Percentiles rank a stretch among this genome's conserved stretches.
phyloP scores from a whole-genome alignment of 371 early-diverging fungal species.

The Phascolomyces articulosus region DNA sequence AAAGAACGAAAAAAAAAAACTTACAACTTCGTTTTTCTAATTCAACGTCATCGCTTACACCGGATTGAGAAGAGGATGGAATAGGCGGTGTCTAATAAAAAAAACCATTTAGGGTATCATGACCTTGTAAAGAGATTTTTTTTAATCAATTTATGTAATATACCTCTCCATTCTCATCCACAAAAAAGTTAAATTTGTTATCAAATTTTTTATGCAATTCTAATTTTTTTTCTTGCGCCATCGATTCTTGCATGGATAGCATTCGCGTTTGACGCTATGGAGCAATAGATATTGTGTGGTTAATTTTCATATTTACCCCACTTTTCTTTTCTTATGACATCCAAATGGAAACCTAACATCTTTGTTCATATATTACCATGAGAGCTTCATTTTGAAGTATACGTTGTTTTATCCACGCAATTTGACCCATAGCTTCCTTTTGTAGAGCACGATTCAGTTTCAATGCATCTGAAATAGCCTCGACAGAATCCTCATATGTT shows the following conservation, averaged over 20 bases:
- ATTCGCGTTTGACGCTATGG: constrained; percentile 7
- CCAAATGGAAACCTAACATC: too few relatives aligned
- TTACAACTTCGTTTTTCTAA: not conserved
- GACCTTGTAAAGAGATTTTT: too few relatives aligned
- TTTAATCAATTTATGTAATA: too few relatives aligned
- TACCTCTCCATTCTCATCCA: constrained; percentile 18
- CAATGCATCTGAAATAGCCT: constrained; percentile 18
- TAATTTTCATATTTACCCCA: too few relatives aligned
- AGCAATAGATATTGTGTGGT: not conserved
- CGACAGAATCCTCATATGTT: not conserved
- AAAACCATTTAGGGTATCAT: too few relatives aligned
- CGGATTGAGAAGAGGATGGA: not conserved
- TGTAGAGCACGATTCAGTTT: constrained; percentile 26
- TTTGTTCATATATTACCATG: constrained; percentile 11
- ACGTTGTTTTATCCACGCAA: constrained; percentile 18
- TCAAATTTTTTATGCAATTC: constrained; percentile 14
- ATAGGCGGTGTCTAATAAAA: not conserved
- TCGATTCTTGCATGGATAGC: constrained; percentile 7
- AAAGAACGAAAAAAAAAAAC: too few relatives aligned
- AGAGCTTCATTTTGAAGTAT: constrained; percentile 16
- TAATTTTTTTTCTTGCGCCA: constrained; percentile 2
- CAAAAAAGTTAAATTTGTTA: constrained; percentile 15
- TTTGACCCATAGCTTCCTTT: constrained; percentile 12
- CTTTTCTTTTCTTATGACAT: too few relatives aligned
- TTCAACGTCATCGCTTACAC: not conserved